These are phyloP conservation scores for Colletotrichum australisinense DNA, from an alignment of 2,329 filamentous ascomycete genomes.

Conservation along the genomic window DNA sequence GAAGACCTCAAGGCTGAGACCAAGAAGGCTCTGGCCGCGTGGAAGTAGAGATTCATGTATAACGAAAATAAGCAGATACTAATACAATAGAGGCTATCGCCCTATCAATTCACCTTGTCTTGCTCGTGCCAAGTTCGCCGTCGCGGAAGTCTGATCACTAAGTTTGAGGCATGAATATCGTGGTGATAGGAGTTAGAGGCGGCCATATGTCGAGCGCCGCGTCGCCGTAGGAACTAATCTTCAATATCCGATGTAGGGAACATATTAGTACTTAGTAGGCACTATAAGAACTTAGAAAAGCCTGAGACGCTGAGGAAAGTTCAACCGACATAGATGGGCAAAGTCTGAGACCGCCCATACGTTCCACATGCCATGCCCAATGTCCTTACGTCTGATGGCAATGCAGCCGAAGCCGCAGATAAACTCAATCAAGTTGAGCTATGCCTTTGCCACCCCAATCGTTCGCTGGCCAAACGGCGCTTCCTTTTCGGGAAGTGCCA, in stretches of 20 bases:
- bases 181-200: too few species aligned
- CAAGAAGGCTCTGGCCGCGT: constrained; percentile 14
- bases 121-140: too few species aligned
- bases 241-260: too few species aligned
- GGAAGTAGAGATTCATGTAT: background rate
- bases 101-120: too few species aligned
- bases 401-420: background rate
- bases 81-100: background rate
- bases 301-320: background rate
- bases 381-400: background rate
- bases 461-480: background rate
- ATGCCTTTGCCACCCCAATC: background rate
- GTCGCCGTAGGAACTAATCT: too few species aligned
- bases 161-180: too few species aligned
- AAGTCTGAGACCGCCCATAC: background rate
- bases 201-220: too few species aligned
- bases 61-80: background rate
- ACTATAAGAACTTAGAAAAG: too few species aligned
- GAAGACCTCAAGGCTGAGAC: constrained; percentile 23
- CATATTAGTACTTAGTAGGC: too few species aligned
- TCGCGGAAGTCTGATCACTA: too few species aligned
- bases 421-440: background rate
- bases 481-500: background rate
- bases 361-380: background rate
- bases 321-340: background rate